A percentile compares a stretch with the other conserved stretches of the same genome.
Evolutionary conservation across 768 basidiomycete species (phyloP).

Genomic region (Tricholoma bakamatsutake): DNA sequence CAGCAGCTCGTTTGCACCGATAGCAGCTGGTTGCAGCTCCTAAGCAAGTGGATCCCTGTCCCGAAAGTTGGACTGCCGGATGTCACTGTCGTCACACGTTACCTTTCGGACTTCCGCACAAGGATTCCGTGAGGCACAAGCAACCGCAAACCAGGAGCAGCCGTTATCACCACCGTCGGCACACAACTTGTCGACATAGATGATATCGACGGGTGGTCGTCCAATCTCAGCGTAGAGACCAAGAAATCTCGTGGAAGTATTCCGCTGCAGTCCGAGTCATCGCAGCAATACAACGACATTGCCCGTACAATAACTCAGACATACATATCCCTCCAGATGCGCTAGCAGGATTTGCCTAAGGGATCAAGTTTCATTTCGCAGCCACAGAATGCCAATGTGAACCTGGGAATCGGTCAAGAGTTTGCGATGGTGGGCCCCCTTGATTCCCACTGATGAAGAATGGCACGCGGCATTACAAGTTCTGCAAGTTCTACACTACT

Average conservation of each 20-base stretch:
- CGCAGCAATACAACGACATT: conserved; percentile 11
- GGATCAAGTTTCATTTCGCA: conserved; percentile 18
- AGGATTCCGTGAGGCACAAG: too few relatives aligned
- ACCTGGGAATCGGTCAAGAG: neutral
- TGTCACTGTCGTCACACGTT: neutral
- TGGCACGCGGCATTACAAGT: conserved; percentile 22
- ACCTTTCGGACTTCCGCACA: neutral
- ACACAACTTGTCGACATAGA: too few relatives aligned
- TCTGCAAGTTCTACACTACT: conserved; percentile 21
- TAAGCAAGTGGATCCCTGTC: neutral
- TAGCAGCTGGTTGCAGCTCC: neutral
- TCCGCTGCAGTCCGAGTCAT: conserved; percentile 16
- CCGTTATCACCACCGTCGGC: neutral
- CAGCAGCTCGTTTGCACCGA: neutral
- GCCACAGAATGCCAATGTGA: conserved; percentile 10
- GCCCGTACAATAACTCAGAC: conserved; percentile 7
- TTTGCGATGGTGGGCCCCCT: conserved; percentile 4
- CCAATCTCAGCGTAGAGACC: conserved; percentile 15
- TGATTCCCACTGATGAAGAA: conserved; percentile 21
- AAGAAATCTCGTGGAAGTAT: conserved; percentile 15
- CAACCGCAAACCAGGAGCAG: too few relatives aligned
- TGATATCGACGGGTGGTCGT: conserved; percentile 15
- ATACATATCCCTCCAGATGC: conserved; percentile 18
- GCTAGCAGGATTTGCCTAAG: conserved; percentile 17
- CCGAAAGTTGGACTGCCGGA: neutral